phyloP scores from a whole-genome alignment of 2,329 filamentous ascomycete species.

The Phoma herbarum region DNA sequence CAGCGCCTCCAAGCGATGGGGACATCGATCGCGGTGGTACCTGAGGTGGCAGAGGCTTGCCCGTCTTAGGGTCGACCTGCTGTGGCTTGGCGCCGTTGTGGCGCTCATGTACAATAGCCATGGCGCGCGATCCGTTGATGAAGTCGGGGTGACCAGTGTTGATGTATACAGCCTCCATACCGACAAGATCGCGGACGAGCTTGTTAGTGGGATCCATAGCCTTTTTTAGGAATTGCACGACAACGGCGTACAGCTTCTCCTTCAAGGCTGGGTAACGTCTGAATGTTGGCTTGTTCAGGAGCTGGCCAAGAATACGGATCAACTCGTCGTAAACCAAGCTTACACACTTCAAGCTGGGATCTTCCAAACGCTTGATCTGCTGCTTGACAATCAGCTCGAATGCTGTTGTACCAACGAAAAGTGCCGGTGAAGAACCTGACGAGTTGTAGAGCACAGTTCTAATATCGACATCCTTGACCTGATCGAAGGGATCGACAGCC shows the following conservation, averaged over 20 bases:
- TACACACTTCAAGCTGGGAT: slow-evolving; percentile 96
- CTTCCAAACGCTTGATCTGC: slow-evolving; percentile 95
- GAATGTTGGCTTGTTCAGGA: slow-evolving; percentile 89
- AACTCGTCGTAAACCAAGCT: slow-evolving; percentile 97
- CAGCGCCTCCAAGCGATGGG: slow-evolving; percentile 67
- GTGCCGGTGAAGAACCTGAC: slow-evolving; percentile 93
- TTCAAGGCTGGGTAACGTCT: slow-evolving; percentile 92
- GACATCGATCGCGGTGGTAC: slow-evolving; percentile 77
- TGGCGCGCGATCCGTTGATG: slow-evolving; percentile 93
- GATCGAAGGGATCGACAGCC: slow-evolving; percentile 95
- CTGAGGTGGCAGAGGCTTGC: slow-evolving; percentile 81
- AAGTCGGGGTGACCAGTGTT: slow-evolving; percentile 99
- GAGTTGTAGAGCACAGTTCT: slow-evolving; percentile 98
- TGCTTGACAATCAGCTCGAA: slow-evolving; percentile 99
- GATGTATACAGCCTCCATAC: slow-evolving; percentile 97
- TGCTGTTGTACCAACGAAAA: slow-evolving; percentile 97
- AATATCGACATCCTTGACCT: slow-evolving; percentile 97
- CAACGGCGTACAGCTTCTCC: slow-evolving; percentile 94
- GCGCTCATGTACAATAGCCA: slow-evolving; percentile 97
- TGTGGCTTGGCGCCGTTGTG: slow-evolving; percentile 83
- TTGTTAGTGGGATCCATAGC: slow-evolving; percentile 98
- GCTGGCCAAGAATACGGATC: slow-evolving; percentile 90
- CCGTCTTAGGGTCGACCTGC: slow-evolving; percentile 97
- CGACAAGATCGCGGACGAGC: slow-evolving; percentile 88
- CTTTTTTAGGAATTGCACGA: slow-evolving; percentile 97